Percentiles rank a stretch among this genome's conserved stretches.
Evolutionary conservation across 805 yeast genomes (phyloP).

Genomic region (Candida insectorum): DNA sequence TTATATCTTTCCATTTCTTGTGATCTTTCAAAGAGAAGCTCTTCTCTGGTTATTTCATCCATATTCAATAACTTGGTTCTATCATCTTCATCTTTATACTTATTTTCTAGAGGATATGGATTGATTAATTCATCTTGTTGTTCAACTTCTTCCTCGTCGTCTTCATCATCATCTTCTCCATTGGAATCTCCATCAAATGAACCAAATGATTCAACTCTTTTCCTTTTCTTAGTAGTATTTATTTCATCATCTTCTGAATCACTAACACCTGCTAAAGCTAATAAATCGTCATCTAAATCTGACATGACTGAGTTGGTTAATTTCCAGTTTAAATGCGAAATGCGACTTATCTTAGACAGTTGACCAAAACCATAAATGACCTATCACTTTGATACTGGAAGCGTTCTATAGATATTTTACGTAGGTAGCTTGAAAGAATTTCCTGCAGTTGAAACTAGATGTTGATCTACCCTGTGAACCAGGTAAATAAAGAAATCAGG

Average conservation of each 20-base stretch:
- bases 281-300: slow-evolving; percentile 88
- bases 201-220: slow-evolving; percentile 13
- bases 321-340: too few relatives aligned
- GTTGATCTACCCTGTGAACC: too few relatives aligned
- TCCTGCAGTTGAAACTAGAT: too few relatives aligned
- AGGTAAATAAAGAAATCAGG: too few relatives aligned
- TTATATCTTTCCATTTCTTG: slow-evolving; percentile 87
- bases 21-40: slow-evolving; percentile 84
- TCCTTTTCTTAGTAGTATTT: slow-evolving; percentile 26
- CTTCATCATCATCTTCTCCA: slow-evolving; percentile 21
- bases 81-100: slow-evolving; percentile 81
- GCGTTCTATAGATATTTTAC: too few relatives aligned
- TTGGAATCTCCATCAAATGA: slow-evolving; percentile 27
- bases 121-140: slow-evolving; percentile 43
- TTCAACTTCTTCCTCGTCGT: slow-evolving; percentile 25
- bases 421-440: too few relatives aligned
- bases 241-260: slow-evolving; percentile 19
- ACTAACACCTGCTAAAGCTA: slow-evolving; percentile 81
- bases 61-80: slow-evolving; percentile 59
- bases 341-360: too few relatives aligned
- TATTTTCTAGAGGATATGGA: slow-evolving; percentile 94
- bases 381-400: too few relatives aligned
- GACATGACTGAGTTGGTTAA: slow-evolving; percentile 61
- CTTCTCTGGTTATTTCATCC: slow-evolving; percentile 93
- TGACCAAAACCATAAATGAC: too few relatives aligned